Base-by-base conservation (phyloP, 805 yeast genomes). In the Ogataea pilisensis region DNA sequence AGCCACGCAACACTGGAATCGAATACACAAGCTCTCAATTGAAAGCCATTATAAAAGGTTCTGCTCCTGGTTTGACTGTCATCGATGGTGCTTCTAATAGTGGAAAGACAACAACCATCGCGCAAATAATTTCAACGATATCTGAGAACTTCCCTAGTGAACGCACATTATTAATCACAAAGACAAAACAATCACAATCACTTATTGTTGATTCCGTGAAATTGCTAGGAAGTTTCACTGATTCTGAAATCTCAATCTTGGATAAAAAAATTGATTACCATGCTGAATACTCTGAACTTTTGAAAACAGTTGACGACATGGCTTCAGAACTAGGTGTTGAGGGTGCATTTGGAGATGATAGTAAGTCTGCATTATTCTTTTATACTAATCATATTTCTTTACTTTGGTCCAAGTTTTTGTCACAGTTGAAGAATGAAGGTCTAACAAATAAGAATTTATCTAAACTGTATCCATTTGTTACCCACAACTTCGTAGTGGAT, bases 261-360 rank as follows among this genome's bases (percentile, higher is more conserved):
- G 35, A 20, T 8, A 20, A 8, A 12, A 19, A 19, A 17, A 58
- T 49, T 18, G 32, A 41, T 4, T 41, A 64, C 7, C 63, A 69
- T 0, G 35, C 41, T 3, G 34, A 36, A 26, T 49, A 56, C 11
- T 3, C 9, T 2, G 14, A 16, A 0, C 41, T 55, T 7, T 44
- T 65, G 14, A 26, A 24, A 5, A 36, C 50, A 24, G 70, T 65
- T 26, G 63, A 55, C 25, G 35, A 43, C 2, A 40, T 69, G 8
- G 69, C 73, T 0, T 37, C 40, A 2, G 32, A 46, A 3, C 27
- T 68, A 22, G 56, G 50, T 1, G 45, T 59, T 13, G 60, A 58
- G 2, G 72, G 69, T 2, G 65, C 61, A 0, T 64, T 63, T 50
- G 70, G 68, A 2, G 64, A 62, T 31, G 63, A 67, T 24, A 50